Evolutionary conservation across 169 alveolate species (phyloP).

Genomic region (Neospora caninum): DNA sequence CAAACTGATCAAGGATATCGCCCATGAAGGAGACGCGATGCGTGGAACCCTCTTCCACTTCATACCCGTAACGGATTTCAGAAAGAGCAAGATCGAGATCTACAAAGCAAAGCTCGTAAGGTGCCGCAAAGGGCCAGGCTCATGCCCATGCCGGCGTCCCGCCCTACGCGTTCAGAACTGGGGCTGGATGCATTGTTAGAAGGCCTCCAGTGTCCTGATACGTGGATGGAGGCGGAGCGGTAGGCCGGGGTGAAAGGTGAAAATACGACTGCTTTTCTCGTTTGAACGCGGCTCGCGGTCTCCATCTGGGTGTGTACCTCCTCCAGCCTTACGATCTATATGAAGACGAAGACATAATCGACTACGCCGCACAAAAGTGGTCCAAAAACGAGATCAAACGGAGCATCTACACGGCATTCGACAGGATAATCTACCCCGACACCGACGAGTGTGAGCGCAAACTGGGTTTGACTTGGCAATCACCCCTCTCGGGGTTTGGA

Average conservation of each 20-base stretch:
- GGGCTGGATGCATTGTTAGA: too few species aligned
- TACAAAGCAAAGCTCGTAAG: conserved; percentile 11
- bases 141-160: too few species aligned
- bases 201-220: too few species aligned
- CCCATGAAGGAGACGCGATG: neutral
- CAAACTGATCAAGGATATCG: neutral
- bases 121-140: neutral
- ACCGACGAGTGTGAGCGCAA: neutral
- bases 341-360: conserved; percentile 1
- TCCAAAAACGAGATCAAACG: conserved; percentile 6
- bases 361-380: neutral
- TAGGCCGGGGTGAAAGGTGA: too few species aligned
- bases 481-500: too few species aligned
- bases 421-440: neutral
- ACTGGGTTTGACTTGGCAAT: too few species aligned
- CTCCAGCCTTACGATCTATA: conserved; percentile 3
- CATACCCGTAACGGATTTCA: neutral
- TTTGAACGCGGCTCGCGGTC: too few species aligned
- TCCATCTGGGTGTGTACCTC: too few species aligned
- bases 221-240: too few species aligned
- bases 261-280: too few species aligned
- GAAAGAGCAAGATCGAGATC: neutral
- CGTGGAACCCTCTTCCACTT: neutral
- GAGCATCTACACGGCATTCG: neutral
- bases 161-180: too few species aligned